Percentiles rank a stretch among this genome's conserved stretches.
Conservation (phyloP, 2,329 filamentous ascomycete species). For the Samsoniella hepiali region DNA sequence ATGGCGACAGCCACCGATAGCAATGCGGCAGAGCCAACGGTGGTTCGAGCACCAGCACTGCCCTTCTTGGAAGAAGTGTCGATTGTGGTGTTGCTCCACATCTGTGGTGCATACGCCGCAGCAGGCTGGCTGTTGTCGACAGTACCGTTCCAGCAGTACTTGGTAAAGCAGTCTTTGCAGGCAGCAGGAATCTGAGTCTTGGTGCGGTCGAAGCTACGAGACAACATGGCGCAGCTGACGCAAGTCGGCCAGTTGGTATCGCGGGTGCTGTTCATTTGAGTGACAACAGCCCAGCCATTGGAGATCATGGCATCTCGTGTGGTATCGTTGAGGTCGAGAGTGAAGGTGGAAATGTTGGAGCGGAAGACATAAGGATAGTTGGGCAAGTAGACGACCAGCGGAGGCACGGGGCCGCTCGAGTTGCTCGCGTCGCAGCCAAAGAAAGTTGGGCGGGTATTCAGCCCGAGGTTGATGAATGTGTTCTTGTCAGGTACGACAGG, state of each 20-base stretch:
- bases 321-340: constrained; percentile 57
- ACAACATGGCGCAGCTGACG: constrained; percentile 82
- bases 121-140: constrained; percentile 30
- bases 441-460: constrained; percentile 60
- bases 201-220: constrained; percentile 70
- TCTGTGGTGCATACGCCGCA: neutral
- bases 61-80: constrained; percentile 2
- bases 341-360: constrained; percentile 79
- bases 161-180: constrained; percentile 72
- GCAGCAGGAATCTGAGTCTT: constrained; percentile 63
- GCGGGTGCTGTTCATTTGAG: constrained; percentile 74
- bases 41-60: constrained; percentile 4
- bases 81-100: constrained; percentile 12
- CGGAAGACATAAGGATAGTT: constrained; percentile 68
- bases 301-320: constrained; percentile 76
- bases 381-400: constrained; percentile 83
- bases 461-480: constrained; percentile 55
- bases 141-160: constrained; percentile 94
- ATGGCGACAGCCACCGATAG: neutral
- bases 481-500: constrained; percentile 53
- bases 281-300: constrained; percentile 83
- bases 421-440: constrained; percentile 60
- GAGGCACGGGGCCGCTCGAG: constrained; percentile 49
- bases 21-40: neutral
- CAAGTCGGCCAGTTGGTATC: constrained; percentile 77